Percentiles rank a stretch among this genome's conserved stretches.
phyloP scores from a whole-genome alignment of 306 rosid genomes.

The Prosopis cineraria region DNA sequence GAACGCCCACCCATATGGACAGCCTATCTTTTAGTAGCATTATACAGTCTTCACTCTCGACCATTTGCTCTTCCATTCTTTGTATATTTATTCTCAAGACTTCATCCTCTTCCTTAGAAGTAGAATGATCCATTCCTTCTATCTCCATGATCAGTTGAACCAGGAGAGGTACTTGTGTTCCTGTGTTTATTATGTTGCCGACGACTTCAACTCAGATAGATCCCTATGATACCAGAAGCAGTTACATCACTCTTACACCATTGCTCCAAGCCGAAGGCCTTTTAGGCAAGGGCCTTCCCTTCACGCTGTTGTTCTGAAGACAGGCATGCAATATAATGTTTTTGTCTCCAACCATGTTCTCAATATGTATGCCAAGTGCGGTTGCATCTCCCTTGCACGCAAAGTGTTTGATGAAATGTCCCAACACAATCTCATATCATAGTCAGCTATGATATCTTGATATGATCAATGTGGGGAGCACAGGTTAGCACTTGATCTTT shows the following conservation, averaged over 20 bases:
- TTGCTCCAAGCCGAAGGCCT: slow-evolving; percentile 43
- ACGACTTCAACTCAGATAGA: too few species aligned
- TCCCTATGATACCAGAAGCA: slow-evolving; percentile 28
- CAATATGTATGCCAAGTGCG: too few species aligned
- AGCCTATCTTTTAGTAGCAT: too few species aligned
- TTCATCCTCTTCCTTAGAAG: neutral
- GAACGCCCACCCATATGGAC: too few species aligned
- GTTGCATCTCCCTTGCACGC: too few species aligned
- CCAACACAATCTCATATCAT: slow-evolving; percentile 38
- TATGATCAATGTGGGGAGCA: slow-evolving; percentile 46
- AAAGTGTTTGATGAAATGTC: slow-evolving; percentile 12
- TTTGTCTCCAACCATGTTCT: slow-evolving; percentile 32
- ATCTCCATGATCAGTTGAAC: neutral
- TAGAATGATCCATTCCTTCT: neutral
- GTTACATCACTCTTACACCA: slow-evolving; percentile 36
- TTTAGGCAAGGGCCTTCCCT: slow-evolving; percentile 35
- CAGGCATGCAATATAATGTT: slow-evolving; percentile 38
- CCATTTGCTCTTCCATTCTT: too few species aligned
- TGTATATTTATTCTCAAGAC: neutral
- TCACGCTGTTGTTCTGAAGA: slow-evolving; percentile 43
- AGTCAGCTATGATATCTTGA: slow-evolving; percentile 50
- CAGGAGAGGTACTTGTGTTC: neutral
- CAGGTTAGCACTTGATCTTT: slow-evolving; percentile 43
- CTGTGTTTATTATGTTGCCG: neutral
- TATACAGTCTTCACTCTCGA: too few species aligned